phyloP scores from a whole-genome alignment of 805 yeast species.

The Candida peoriensis region DNA sequence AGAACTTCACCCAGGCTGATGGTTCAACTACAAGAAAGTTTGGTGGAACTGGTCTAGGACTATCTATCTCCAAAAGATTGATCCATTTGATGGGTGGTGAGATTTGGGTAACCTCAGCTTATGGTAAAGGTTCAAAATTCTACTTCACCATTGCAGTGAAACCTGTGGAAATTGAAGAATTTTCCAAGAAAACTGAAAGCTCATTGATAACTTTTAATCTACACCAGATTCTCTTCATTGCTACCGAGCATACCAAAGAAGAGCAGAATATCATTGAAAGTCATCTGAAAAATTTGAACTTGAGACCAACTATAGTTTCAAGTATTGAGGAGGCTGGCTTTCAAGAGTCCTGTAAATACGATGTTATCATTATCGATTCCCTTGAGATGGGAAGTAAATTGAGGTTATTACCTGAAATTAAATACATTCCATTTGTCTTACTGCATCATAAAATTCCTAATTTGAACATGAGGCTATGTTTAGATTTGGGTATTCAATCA shows the following conservation, averaged over 20 bases:
- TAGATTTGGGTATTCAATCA: constrained; percentile 82
- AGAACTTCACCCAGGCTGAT: constrained; percentile 89
- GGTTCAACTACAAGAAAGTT: constrained; percentile 89
- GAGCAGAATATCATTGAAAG: constrained; percentile 46
- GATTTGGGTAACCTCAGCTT: constrained; percentile 80
- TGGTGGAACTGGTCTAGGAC: constrained; percentile 91
- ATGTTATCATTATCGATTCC: constrained; percentile 77
- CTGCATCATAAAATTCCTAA: constrained; percentile 73
- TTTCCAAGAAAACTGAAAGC: constrained; percentile 60
- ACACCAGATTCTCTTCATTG: constrained; percentile 66
- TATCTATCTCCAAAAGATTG: constrained; percentile 80
- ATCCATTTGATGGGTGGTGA: constrained; percentile 92
- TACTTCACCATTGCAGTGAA: constrained; percentile 74
- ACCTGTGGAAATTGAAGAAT: constrained; percentile 46
- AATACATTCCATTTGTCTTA: constrained; percentile 78
- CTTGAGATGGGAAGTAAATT: constrained; percentile 67
- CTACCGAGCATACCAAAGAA: constrained; percentile 51
- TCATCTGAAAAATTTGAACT: constrained; percentile 47
- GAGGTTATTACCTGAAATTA: constrained; percentile 67
- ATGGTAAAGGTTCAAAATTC: constrained; percentile 78
- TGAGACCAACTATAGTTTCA: constrained; percentile 58
- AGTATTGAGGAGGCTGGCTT: constrained; percentile 54
- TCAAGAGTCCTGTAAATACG: constrained; percentile 50
- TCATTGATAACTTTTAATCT: constrained; percentile 64
- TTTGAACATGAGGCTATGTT: constrained; percentile 72